Conservation (phyloP, 352 stramenopile species). For the Pythium aphanidermatum region DNA sequence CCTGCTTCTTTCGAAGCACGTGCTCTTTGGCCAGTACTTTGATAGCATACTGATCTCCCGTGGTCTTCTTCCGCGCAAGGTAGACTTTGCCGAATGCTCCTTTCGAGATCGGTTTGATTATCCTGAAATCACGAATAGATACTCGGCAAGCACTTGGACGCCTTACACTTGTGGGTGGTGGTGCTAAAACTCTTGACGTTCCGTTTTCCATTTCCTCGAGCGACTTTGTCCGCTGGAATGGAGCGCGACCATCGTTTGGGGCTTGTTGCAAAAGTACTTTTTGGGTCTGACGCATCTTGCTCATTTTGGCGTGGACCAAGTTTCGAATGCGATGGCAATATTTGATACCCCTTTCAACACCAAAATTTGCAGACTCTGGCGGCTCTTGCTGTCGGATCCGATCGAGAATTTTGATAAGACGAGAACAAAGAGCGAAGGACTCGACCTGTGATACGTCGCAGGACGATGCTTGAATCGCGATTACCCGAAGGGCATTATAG, state of each 20-base stretch:
- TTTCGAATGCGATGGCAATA: slow-evolving; percentile 55
- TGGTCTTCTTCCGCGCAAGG: slow-evolving; percentile 80
- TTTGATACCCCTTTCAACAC: slow-evolving; percentile 43
- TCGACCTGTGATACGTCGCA: slow-evolving; percentile 73
- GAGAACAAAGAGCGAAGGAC: slow-evolving; percentile 67
- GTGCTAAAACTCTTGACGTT: background rate
- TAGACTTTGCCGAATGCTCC: slow-evolving; percentile 89
- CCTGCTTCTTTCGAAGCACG: slow-evolving; percentile 85
- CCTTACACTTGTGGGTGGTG: slow-evolving; percentile 5
- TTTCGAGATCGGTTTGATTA: slow-evolving; percentile 88
- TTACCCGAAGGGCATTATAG: slow-evolving; percentile 59
- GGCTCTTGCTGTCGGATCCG: slow-evolving; percentile 54
- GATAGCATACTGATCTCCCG: slow-evolving; percentile 86
- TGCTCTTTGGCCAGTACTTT: slow-evolving; percentile 89
- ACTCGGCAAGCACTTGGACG: slow-evolving; percentile 46
- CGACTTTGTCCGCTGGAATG: slow-evolving; percentile 76
- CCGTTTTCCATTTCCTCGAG: slow-evolving; percentile 56
- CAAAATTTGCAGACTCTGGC: slow-evolving; percentile 30
- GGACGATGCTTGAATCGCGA: slow-evolving; percentile 60
- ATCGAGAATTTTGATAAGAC: slow-evolving; percentile 75
- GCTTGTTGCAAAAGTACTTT: slow-evolving; percentile 71
- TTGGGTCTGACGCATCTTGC: slow-evolving; percentile 76
- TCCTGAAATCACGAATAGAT: slow-evolving; percentile 83
- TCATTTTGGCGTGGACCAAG: slow-evolving; percentile 85
- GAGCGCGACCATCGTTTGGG: slow-evolving; percentile 27